Conservation (phyloP, 2,329 filamentous ascomycete genomes). For the Teratosphaeria nubilosa region DNA sequence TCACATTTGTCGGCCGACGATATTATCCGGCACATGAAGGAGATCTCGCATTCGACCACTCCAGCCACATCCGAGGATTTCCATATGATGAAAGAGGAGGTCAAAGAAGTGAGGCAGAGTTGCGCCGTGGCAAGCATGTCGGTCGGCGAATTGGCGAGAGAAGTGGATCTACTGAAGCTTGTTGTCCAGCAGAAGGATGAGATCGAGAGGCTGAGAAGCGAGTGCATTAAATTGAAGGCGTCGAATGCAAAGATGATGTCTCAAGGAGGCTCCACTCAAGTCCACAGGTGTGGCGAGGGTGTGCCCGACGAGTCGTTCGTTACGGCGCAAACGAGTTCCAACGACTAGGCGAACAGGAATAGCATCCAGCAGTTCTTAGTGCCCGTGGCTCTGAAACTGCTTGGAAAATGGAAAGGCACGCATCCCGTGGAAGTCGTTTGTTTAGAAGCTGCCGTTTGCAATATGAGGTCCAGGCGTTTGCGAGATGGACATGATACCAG, state of each 20-base stretch:
- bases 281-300: neutral
- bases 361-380: neutral
- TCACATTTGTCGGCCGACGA: too few species aligned
- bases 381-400: too few species aligned
- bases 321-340: neutral
- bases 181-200: neutral
- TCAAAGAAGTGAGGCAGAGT: neutral
- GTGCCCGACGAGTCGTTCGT: neutral
- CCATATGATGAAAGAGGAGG: neutral
- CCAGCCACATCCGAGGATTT: neutral
- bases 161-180: neutral
- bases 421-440: neutral
- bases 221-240: too few species aligned
- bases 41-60: neutral
- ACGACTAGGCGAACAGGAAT: neutral
- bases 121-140: neutral
- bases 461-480: too few species aligned
- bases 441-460: neutral
- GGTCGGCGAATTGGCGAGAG: neutral
- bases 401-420: too few species aligned
- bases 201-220: too few species aligned
- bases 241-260: too few species aligned
- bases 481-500: too few species aligned
- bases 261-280: too few species aligned
- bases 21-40: too few species aligned